A percentile compares a stretch with the other conserved stretches of the same genome.
Evolutionary conservation across 2,329 filamentous ascomycete genomes (phyloP).

Genomic region (Anthostomella pinea): DNA sequence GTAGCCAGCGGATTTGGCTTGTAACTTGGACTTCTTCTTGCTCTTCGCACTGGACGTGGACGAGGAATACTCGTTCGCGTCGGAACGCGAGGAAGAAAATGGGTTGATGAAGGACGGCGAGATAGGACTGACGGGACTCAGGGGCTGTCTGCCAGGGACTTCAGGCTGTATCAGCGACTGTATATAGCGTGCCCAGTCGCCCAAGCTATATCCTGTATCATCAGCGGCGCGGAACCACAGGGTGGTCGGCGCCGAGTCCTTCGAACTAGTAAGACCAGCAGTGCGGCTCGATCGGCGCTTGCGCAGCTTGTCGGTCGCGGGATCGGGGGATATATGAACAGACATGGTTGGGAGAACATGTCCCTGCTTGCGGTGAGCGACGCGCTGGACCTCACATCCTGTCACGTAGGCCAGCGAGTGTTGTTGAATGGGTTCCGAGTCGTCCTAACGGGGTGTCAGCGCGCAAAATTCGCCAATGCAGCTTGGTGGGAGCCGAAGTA

Average conservation of each 20-base stretch:
- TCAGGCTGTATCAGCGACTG: slow-evolving; percentile 40
- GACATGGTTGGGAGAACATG: slow-evolving; percentile 58
- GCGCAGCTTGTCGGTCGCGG: slow-evolving; percentile 54
- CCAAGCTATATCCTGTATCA: slow-evolving; percentile 49
- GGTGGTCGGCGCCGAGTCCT: slow-evolving; percentile 46
- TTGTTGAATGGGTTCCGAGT: slow-evolving; percentile 53
- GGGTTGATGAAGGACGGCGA: slow-evolving; percentile 55
- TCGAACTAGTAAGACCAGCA: slow-evolving; percentile 51
- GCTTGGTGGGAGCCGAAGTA: slow-evolving; percentile 26
- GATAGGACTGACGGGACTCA: slow-evolving; percentile 51
- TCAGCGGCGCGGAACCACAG: slow-evolving; percentile 58
- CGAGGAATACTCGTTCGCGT: slow-evolving; percentile 40
- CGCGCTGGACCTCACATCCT: slow-evolving; percentile 57
- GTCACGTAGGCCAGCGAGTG: slow-evolving; percentile 50
- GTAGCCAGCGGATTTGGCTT: slow-evolving; percentile 48
- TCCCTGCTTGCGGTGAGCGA: slow-evolving; percentile 61
- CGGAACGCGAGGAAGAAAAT: slow-evolving; percentile 43
- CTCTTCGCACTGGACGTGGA: slow-evolving; percentile 45
- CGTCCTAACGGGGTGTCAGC: slow-evolving; percentile 39
- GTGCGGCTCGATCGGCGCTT: slow-evolving; percentile 65
- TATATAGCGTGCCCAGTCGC: slow-evolving; percentile 59
- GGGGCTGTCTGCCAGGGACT: slow-evolving; percentile 40
- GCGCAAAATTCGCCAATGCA: slow-evolving; percentile 7
- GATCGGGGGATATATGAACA: slow-evolving; percentile 51
- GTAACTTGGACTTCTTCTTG: slow-evolving; percentile 37